Percentiles rank a stretch among this genome's conserved stretches.
Conservation (phyloP, 345 rosid genomes). For the Eucalyptus pumila region DNA sequence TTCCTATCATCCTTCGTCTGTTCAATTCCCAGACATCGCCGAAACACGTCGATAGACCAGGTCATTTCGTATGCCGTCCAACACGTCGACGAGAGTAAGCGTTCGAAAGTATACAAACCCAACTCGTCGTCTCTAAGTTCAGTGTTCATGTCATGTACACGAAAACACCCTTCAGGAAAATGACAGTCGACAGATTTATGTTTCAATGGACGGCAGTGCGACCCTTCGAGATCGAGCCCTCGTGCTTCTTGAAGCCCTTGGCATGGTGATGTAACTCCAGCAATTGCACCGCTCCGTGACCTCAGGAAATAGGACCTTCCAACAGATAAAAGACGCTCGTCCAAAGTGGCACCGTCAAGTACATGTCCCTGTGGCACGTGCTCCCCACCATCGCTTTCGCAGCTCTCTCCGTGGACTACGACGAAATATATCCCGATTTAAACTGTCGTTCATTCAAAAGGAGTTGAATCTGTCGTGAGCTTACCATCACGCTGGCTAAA, state of each 20-base stretch:
- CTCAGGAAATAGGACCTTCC: neutral
- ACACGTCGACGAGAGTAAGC: too few relatives aligned
- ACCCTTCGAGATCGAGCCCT: neutral
- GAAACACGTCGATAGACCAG: neutral
- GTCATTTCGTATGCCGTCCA: neutral
- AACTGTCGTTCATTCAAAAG: neutral
- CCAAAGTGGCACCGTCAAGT: neutral
- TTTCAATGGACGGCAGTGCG: neutral
- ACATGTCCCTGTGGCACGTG: neutral
- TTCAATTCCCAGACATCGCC: neutral
- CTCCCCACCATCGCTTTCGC: neutral
- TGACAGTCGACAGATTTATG: neutral
- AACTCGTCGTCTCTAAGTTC: too few relatives aligned
- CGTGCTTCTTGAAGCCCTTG: neutral
- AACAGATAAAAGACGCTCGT: neutral
- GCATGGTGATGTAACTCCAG: neutral
- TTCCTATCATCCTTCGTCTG: conserved; percentile 10
- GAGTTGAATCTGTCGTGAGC: neutral
- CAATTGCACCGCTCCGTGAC: neutral
- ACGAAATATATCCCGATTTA: neutral
- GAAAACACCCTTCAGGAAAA: too few relatives aligned
- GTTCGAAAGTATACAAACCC: too few relatives aligned
- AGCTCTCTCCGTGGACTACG: neutral
- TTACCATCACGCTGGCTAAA: neutral
- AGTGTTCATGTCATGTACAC: too few relatives aligned